phyloP scores from a whole-genome alignment of 169 alveolate genomes.

The Perkinsus marinus region DNA sequence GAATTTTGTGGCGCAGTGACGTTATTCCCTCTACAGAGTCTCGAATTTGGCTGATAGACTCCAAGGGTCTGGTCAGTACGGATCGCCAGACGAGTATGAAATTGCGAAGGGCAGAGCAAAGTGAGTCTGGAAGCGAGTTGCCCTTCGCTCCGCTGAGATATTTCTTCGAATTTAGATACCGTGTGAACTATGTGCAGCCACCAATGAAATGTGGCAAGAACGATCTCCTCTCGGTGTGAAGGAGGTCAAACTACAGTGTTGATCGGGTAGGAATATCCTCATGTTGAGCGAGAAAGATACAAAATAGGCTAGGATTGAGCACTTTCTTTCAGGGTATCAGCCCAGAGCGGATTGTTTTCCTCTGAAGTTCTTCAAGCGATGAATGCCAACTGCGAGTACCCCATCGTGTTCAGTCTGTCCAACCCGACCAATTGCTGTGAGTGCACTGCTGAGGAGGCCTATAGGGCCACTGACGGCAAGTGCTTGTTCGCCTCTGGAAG shows the following conservation, averaged over 20 bases:
- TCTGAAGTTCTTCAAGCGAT: constrained; percentile 13
- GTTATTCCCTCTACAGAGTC: neutral
- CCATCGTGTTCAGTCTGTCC: constrained; percentile 33
- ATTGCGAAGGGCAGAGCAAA: neutral
- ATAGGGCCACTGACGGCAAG: constrained; percentile 26
- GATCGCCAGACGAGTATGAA: neutral
- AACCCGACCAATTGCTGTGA: constrained; percentile 39
- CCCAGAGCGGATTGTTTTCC: constrained; percentile 16
- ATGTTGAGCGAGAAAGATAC: neutral
- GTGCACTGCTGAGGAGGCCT: constrained; percentile 33
- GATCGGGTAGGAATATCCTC: constrained; percentile 4
- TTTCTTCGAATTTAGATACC: neutral
- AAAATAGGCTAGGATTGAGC: neutral
- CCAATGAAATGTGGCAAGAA: constrained; percentile 3
- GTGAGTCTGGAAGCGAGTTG: neutral
- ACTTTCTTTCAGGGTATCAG: constrained; percentile 10
- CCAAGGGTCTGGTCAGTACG: constrained; percentile 29
- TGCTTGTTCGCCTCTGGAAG: constrained; percentile 33
- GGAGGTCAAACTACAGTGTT: constrained; percentile 17
- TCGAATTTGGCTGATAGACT: constrained; percentile 33
- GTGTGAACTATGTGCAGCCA: constrained; percentile 11
- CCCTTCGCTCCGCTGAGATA: neutral
- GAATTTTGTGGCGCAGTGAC: neutral
- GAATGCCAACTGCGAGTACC: constrained; percentile 16
- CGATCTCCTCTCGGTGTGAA: constrained; percentile 11